Conservation (phyloP, 1,139 yeast genomes). For the Blastobotrys arbuscula region DNA sequence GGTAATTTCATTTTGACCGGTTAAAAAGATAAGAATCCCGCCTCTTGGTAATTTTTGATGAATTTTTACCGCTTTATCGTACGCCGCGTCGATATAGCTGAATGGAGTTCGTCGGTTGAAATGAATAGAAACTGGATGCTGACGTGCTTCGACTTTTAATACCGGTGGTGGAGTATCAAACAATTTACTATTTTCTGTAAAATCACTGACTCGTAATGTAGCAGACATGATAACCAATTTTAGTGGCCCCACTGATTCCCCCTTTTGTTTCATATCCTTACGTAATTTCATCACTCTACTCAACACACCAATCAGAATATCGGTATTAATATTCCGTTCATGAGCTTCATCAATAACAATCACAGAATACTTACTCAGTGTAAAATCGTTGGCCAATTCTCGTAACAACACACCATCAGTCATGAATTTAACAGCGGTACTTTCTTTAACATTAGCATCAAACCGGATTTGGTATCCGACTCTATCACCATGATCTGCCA, state of each 20-base stretch:
- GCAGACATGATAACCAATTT: conserved; percentile 80
- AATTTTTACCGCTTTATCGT: conserved; percentile 76
- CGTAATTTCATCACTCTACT: conserved; percentile 82
- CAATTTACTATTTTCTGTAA: conserved; percentile 69
- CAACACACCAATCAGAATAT: conserved; percentile 88
- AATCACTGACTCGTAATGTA: conserved; percentile 87
- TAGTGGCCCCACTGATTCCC: conserved; percentile 27
- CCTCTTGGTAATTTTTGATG: conserved; percentile 89
- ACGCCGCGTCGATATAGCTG: conserved; percentile 84
- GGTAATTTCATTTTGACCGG: conserved; percentile 90
- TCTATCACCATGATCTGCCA: conserved; percentile 68
- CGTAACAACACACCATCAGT: conserved; percentile 95
- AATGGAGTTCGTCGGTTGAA: conserved; percentile 74
- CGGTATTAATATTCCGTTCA: conserved; percentile 93
- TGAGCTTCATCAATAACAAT: conserved; percentile 96
- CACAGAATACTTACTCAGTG: conserved; percentile 74
- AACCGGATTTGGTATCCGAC: conserved; percentile 93
- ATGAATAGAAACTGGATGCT: conserved; percentile 89
- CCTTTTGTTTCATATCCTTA: conserved; percentile 36
- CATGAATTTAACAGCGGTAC: conserved; percentile 90
- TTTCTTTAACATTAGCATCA: conserved; percentile 63
- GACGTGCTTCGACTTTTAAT: conserved; percentile 88
- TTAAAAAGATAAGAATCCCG: conserved; percentile 83
- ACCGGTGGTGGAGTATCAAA: conserved; percentile 85
- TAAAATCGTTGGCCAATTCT: conserved; percentile 86